Base-by-base conservation (phyloP, 805 yeast genomes). In the Saturnispora saitoi region DNA sequence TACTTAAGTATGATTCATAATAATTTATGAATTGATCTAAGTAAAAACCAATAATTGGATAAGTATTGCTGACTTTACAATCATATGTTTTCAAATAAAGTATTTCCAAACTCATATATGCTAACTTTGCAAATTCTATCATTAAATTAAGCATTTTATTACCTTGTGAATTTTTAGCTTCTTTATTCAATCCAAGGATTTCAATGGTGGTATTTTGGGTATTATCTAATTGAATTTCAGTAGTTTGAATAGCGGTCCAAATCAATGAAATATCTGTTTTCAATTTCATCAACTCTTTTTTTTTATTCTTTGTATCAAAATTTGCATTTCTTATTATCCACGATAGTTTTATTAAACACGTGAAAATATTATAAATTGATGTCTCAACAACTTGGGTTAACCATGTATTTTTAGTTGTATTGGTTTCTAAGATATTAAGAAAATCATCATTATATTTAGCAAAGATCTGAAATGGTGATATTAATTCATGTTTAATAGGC, bases 401-500 rank as follows among this genome's bases (percentile, higher is more conserved):
- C 72, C 72, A 70, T 8, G 15, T 12, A 12, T 40, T 34, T n/a
- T 34, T 43, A 24, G 22, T n/a, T n/a, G n/a, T 15, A 28, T 32
- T 40, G 3, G 39, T 29, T 46, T 46, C 44, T 11, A 49, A 29
- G 36, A 52, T 37, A 17, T 29, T 17, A 31, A 49, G 45, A 48
- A 54, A 43, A 22, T 54, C 52, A 2, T 61, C 51, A 30, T 64
- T 63, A 44, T 70, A 58, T 12, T 62, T 58, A 47, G 63, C 62
- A 42, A 63, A 62, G 3, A 65, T 63, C 34, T 54, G 55, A 50
- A 67, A 72, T 4, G 80, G 79, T 22, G 70, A 64, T 1, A 77
- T 75, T 10, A 73, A 34, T 6, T 20, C 47, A 11, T 65, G 63
- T 3, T 58, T 50, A 17, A 55, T 57, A 2, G 65, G 58, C 15